Conservation (phyloP, 192 early-diverging fungal genomes). For the Coemansia erecta region DNA sequence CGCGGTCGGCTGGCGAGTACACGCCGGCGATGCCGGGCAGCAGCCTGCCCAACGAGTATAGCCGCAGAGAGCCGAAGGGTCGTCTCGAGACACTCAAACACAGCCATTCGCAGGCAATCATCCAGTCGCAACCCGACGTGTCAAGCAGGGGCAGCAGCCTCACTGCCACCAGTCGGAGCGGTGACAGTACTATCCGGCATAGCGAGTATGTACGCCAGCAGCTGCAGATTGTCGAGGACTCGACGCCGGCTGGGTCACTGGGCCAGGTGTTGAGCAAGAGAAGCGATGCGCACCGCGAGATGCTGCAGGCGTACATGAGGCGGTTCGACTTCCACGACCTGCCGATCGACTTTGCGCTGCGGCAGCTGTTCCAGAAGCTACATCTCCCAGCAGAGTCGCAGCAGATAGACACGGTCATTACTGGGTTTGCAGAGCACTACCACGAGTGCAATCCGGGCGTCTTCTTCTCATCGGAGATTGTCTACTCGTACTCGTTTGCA, state of each 20-base stretch:
- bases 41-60: constrained; percentile 8
- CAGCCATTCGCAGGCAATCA: no score
- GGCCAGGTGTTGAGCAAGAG: constrained; percentile 57
- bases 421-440: constrained; percentile 71
- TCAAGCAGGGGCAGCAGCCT: not conserved
- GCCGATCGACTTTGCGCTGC: constrained; percentile 66
- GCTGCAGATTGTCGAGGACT: constrained; percentile 30
- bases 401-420: constrained; percentile 80
- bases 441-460: constrained; percentile 66
- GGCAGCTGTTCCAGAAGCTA: constrained; percentile 70
- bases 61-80: constrained; percentile 3
- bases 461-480: constrained; percentile 61
- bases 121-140: not conserved
- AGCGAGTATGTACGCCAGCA: constrained; percentile 39
- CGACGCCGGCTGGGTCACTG: constrained; percentile 48
- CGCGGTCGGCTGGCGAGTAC: constrained; percentile 3
- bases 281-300: constrained; percentile 56
- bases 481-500: constrained; percentile 77
- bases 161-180: not conserved
- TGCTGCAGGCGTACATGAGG: constrained; percentile 59
- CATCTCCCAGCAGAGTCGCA: constrained; percentile 77
- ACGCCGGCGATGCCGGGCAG: constrained; percentile 27
- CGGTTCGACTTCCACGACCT: constrained; percentile 62
- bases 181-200: constrained; percentile 12
- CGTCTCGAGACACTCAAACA: not conserved